Base-by-base conservation (phyloP, 169 alveolate species). In the Plasmodium chabaudi region DNA sequence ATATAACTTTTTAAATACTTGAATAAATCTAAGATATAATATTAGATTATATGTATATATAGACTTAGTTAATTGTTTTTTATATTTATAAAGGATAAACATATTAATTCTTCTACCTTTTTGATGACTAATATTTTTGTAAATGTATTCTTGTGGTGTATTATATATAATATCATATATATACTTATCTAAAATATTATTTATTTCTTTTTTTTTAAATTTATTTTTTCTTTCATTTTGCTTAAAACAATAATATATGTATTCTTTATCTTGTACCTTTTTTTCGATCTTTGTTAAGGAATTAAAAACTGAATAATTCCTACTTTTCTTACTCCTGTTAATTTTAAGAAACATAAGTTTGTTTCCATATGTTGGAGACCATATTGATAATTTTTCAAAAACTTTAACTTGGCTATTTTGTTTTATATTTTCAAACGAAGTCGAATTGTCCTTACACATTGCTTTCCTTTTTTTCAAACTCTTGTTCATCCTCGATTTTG, bases 101-200 rank as follows among this genome's bases (percentile, higher is more conserved):
- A 79, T 56, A 34, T 79, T 65, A 47, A 79, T 56, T 0, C 19
- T 13, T n/a, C 39, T 79, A 23, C 23, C 46, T 49, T n/a, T 79
- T 23, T 57, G 21, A 27, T 65, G 72, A 25, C 23, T 34, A 15
- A 79, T 55, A 57, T 65, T 79, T 69, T 57, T 79, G 39, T 64
- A 79, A 23, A 79, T 55, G 39, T 79, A 79, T 69, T 79, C 89
- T 44, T 79, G 89, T 2, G 82, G 65, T 23, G 51, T 79, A 25
- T 51, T 53, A 46, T 55, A 65, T 47, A 79, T 79, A 19, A 79
- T 44, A 25, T 79, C 71, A n/a, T 27, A 56, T 17, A 79, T 65
- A 34, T 79, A 25, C 21, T 59, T 47, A 13, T 55, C 82, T 23
- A 79, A 79, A 34, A 51, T 42, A 7, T 15, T 13, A 21, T 13